Evolutionary conservation across 2,329 filamentous ascomycete genomes (phyloP).

Genomic region (Pseudocercospora fuligena): DNA sequence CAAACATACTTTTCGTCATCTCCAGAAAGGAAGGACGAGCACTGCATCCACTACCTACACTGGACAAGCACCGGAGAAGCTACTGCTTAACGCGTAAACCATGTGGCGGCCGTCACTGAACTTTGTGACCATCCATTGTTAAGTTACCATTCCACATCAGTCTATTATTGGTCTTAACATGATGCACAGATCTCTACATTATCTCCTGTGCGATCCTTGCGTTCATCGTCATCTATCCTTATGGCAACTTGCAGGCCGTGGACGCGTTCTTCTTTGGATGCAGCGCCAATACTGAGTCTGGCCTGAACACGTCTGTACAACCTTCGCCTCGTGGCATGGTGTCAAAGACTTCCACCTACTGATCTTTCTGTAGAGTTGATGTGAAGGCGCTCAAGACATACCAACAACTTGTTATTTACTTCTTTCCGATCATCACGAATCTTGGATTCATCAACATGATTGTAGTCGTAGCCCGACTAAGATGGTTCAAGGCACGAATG

Average conservation of each 20-base stretch:
- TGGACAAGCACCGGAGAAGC: no score
- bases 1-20: no score
- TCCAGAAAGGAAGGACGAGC: no score
- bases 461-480: slow-evolving; percentile 54
- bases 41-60: no score
- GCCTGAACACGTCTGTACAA: slow-evolving; percentile 54
- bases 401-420: slow-evolving; percentile 59
- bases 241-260: slow-evolving; percentile 49
- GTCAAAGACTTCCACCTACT: neutral
- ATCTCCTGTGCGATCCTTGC: slow-evolving; percentile 44
- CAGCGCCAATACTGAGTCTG: slow-evolving; percentile 57
- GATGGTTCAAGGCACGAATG: slow-evolving; percentile 56
- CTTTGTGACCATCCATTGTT: slow-evolving; percentile 16
- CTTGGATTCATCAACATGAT: slow-evolving; percentile 56
- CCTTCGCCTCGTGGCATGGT: neutral
- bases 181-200: slow-evolving; percentile 48
- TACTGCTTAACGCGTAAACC: neutral
- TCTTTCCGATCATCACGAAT: slow-evolving; percentile 56
- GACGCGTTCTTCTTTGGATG: slow-evolving; percentile 59
- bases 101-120: slow-evolving; percentile 11
- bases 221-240: slow-evolving; percentile 45
- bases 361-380: slow-evolving; percentile 48
- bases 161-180: neutral
- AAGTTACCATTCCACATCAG: slow-evolving; percentile 6
- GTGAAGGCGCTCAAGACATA: slow-evolving; percentile 56